Percentiles rank a stretch among this genome's conserved stretches.
Evolutionary conservation across 768 basidiomycete species (phyloP).

Genomic region (Boletus sp.): DNA sequence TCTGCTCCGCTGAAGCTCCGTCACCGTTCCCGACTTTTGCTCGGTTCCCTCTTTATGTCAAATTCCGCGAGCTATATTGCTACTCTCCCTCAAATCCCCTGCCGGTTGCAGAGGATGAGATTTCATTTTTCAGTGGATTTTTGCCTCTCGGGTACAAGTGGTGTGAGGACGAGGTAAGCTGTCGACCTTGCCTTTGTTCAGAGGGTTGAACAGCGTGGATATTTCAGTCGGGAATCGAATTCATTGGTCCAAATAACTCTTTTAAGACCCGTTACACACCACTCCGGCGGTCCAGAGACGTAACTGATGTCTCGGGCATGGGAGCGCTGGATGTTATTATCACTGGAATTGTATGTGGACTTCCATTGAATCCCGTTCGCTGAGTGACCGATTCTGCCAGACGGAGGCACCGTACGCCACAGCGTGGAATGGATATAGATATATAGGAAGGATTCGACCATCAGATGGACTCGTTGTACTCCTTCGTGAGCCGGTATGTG

Average conservation of each 20-base stretch:
- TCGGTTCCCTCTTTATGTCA: slow-evolving; percentile 48
- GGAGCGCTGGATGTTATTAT: slow-evolving; percentile 48
- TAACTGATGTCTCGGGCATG: slow-evolving; percentile 10
- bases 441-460: slow-evolving; percentile 57
- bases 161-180: slow-evolving; percentile 31
- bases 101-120: slow-evolving; percentile 34
- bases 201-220: background rate
- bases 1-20: slow-evolving; percentile 33
- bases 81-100: slow-evolving; percentile 34
- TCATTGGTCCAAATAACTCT: slow-evolving; percentile 33
- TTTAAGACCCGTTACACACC: slow-evolving; percentile 43
- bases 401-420: slow-evolving; percentile 45
- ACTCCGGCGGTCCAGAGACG: slow-evolving; percentile 11
- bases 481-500: slow-evolving; percentile 49
- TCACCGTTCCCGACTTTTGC: slow-evolving; percentile 35
- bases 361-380: background rate
- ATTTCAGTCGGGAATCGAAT: slow-evolving; percentile 29
- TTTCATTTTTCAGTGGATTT: slow-evolving; percentile 46
- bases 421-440: slow-evolving; percentile 57
- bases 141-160: slow-evolving; percentile 41
- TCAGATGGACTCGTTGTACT: slow-evolving; percentile 60
- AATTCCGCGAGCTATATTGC: slow-evolving; percentile 48
- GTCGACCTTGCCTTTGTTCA: background rate
- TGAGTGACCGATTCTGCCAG: slow-evolving; percentile 27
- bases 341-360: slow-evolving; percentile 46